Base-by-base conservation (phyloP, 371 early-diverging fungal species). In the Zychaea mexicana region DNA sequence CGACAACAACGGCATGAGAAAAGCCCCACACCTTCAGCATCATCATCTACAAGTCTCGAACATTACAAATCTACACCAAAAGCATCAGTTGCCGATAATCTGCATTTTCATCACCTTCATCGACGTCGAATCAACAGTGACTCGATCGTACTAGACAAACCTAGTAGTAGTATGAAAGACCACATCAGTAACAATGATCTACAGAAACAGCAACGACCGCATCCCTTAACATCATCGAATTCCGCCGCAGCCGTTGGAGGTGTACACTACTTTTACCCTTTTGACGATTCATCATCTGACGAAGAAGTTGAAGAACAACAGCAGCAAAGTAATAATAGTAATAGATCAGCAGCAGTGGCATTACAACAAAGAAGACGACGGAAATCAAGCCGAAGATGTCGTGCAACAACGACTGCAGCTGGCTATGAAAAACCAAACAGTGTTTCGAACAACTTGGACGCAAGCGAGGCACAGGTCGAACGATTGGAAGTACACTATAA, bases 261-360 rank as follows among this genome's bases (percentile, higher is more conserved):
- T n/a, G 52, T 52, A 2, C 24, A 36, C 21, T 62, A 62, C 27
- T 62, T 62, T 28, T 62, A 36, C 21, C 53, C 54, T 10, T 62
- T 62, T 39, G 38, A 30, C 7, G 52, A 52, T 27, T 62, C 62
- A 8, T 33, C 49, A 9, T 49, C 49, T 17, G 32, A 32, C 10
- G 62, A 54, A 17, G 62, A 62, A 6, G 38, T n/a, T n/a, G n/a
- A n/a, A 2, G 15, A 49, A 21, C 17, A n/a, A 13, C 46, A 27
- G 12, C 8, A 33, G 12, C 7, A 42, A 42, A 15, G 15, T 1
- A 42, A n/a, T 17, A 42, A 0, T 6, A 49, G 22, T 12, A 24
- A 49, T 7, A 49, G n/a, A 22, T 24, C 22, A 24, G 22, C 38
- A 36, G 9, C 38, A 36, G 15, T 15, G 38, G 9, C 38, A 36